phyloP scores from a whole-genome alignment of 2,329 filamentous ascomycete genomes.

The Ophiostoma sp. region DNA sequence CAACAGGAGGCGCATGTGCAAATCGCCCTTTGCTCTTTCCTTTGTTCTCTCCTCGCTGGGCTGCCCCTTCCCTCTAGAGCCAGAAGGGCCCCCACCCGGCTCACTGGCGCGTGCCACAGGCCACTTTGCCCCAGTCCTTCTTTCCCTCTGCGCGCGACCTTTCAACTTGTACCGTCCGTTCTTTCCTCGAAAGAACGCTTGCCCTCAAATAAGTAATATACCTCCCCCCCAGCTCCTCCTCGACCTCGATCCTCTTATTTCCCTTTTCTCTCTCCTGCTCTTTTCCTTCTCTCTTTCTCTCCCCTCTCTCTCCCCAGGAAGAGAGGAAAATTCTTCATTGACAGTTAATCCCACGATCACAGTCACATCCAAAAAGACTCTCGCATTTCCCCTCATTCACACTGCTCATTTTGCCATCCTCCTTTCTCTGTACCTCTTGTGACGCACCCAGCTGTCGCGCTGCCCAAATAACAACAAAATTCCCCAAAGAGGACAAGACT shows the following conservation, averaged over 20 bases:
- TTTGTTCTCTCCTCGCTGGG: conserved; percentile 19
- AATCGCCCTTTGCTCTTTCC: conserved; percentile 20
- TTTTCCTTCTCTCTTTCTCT: conserved; percentile 1
- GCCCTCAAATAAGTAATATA: conserved; percentile 28
- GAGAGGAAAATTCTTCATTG: not conserved
- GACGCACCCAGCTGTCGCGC: conserved; percentile 20
- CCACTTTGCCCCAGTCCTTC: conserved; percentile 22
- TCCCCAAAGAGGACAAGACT: conserved; percentile 28
- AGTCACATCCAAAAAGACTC: not conserved
- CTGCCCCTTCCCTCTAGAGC: conserved; percentile 21
- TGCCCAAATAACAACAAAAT: conserved; percentile 19
- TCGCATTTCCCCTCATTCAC: not conserved
- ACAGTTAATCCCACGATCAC: not conserved
- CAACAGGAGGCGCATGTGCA: conserved; percentile 16
- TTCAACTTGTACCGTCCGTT: conserved; percentile 10
- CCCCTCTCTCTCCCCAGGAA: conserved; percentile 1
- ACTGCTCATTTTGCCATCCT: conserved; percentile 2
- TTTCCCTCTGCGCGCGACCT: conserved; percentile 18
- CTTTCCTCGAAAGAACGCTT: conserved; percentile 26
- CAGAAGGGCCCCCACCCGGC: conserved; percentile 19
- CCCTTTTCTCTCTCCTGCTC: conserved; percentile 13
- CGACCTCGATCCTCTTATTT: conserved; percentile 13
- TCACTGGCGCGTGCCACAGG: conserved; percentile 26
- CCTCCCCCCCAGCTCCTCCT: conserved; percentile 22
- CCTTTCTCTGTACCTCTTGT: not conserved